Evolutionary conservation across 2,329 filamentous ascomycete species (phyloP), one percentile per base, ranked within the genome.

Genomic region (Cladosporium oxysporum): DNA sequence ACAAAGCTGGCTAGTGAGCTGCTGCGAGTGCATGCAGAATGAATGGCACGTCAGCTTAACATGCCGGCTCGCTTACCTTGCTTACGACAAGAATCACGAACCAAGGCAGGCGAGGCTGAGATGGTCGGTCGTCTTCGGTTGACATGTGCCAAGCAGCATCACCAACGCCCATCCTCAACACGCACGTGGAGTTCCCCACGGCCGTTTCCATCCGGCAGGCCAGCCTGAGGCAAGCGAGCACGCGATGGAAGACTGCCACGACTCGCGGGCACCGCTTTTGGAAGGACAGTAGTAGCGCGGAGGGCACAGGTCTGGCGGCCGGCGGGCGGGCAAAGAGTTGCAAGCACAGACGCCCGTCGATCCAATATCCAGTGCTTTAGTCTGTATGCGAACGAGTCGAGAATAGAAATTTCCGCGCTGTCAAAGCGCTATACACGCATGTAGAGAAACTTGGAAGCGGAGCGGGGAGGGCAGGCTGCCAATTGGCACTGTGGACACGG

Each of bases 351-450:
- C 14, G 16, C 14, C 26, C 16, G 31, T 6, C 52, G 52, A 31
- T 28, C 26, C 41, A 47, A 55, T 29, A 29, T 53, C 16, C 50
- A 31, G 16, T 31, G 52, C 52, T 31, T 21, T 47, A 47, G n/a
- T 47, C 41, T 47, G 41, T 47, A 47, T 35, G 37, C 58, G 47
- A 31, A 62, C 31, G 14, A n/a, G n/a, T 35, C 33, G 21, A 31
- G 31, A 62, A 52, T 52, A 62, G 44, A 55, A 52, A 52, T 16
- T 53, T 26, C 50, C 57, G 61, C 50, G 61, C 29, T 63, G 61
- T 63, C 61, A 63, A 55, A 63, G 61, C 61, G 61, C 28, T 28
- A 55, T 18, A 29, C 18, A 52, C 26, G 14, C 35, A 44, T 18
- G n/a, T 33, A 31, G 52, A 33, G 28, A 21, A 47, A 47, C 1